Percentiles rank a stretch among this genome's conserved stretches.
Conservation (phyloP, 148 eudicot species). For the Cornus kousa region DNA sequence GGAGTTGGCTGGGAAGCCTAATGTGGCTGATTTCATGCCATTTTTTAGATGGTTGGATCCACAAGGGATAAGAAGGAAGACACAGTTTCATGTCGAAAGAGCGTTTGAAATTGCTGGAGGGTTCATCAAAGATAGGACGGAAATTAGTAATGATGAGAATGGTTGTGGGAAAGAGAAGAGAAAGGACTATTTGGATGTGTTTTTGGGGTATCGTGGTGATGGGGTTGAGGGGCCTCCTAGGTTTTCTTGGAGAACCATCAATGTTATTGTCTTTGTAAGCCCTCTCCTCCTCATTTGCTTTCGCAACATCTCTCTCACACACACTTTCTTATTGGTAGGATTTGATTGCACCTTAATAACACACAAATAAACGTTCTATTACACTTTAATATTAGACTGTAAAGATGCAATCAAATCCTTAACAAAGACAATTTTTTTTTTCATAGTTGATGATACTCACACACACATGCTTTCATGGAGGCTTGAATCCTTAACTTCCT, state of each 20-base stretch:
- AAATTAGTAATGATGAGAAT: background rate
- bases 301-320: background rate
- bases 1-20: slow-evolving; percentile 37
- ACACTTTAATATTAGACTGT: no score
- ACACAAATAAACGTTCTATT: no score
- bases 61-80: slow-evolving; percentile 21
- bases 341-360: no score
- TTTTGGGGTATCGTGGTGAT: slow-evolving; percentile 25
- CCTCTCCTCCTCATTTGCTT: background rate
- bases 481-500: no score
- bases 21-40: slow-evolving; percentile 43
- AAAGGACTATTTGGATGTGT: slow-evolving; percentile 29
- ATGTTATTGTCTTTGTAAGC: slow-evolving; percentile 30
- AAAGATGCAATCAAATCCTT: no score
- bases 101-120: slow-evolving; percentile 20
- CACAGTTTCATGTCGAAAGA: slow-evolving; percentile 17
- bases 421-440: no score
- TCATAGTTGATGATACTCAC: no score
- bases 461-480: no score
- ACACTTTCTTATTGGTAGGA: no score
- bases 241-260: slow-evolving; percentile 21
- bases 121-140: slow-evolving; percentile 22
- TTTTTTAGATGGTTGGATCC: slow-evolving; percentile 26
- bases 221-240: slow-evolving; percentile 15
- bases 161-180: background rate